Base-by-base conservation (phyloP, 2,329 filamentous ascomycete species). In the Aspergillus chevalieri region DNA sequence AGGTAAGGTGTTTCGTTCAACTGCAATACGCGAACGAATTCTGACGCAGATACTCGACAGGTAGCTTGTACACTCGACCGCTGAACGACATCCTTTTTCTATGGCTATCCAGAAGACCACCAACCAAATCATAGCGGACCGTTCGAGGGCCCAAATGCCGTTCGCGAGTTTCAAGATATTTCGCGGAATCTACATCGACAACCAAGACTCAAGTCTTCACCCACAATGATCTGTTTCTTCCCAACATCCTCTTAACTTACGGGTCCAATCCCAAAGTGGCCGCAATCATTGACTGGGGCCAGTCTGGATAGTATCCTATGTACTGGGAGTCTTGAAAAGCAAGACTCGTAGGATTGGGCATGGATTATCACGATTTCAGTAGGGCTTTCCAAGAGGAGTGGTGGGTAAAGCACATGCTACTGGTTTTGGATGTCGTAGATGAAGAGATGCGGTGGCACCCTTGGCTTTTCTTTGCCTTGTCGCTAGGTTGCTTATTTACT, bases 291-390 rank as follows among this genome's bases (percentile, higher is more conserved):
- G 63, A 65, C 47, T 65, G 59, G 60, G 58, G 42, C 28, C 62
- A 66, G 49, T 46, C 56, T 22, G 63, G 63, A 9, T 66, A 61
- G 62, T 65, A 66, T 56, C 59, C 59, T 36, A 55, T 60, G 10
- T 66, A 65, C 52, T 66, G 59, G 63, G 62, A 65, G 53, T 63
- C 61, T 55, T 65, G 57, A 52, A 65, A 64, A 50, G 57, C 57
- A 41, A 57, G 58, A 24, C 53, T 58, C 2, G 56, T 66, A 21
- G 54, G 55, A 8, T 1, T 58, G 10, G 10, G 57, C 46, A 48
- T 57, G 19, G 47, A 59, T 34, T 28, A 44, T 28, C 26, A 8
- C 26, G 26, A 28, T 28, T 64, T 66, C 46, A 50, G 50, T 30
- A 24, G 48, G 22, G 53, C 46, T 14, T 28, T 60, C n/a, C 50